A percentile compares a stretch with the other conserved stretches of the same genome.
These are phyloP conservation scores for Chaetomium cochliodes DNA, from an alignment of 495 filamentous ascomycete genomes.

Conservation along the genomic window DNA sequence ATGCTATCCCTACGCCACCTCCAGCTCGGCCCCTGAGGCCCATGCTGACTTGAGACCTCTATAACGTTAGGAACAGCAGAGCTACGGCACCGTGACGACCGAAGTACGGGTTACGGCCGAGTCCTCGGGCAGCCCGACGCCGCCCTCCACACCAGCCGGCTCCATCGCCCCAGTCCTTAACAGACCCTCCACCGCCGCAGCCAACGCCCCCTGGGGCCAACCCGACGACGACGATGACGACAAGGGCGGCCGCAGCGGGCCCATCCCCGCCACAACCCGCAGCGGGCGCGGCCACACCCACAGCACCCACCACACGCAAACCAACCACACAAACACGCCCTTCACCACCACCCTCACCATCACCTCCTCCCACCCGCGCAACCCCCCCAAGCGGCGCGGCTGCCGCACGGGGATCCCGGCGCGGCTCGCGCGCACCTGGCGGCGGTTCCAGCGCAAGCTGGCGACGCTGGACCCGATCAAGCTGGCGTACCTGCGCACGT, in stretches of 20 bases:
- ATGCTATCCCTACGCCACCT: conserved; percentile 17
- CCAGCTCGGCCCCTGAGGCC: neutral
- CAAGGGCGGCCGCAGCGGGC: conserved; percentile 7
- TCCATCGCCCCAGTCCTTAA: conserved; percentile 22
- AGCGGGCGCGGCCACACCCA: too few species aligned
- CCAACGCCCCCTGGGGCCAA: conserved; percentile 24
- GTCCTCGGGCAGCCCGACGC: conserved; percentile 23
- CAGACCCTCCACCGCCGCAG: neutral
- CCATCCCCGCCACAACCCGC: conserved; percentile 3
- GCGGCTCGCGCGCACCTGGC: conserved; percentile 20
- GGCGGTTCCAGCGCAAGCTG: conserved; percentile 33
- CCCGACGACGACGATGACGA: conserved; percentile 18
- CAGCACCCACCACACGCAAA: neutral
- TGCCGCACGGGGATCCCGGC: neutral
- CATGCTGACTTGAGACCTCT: neutral
- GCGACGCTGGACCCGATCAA: conserved; percentile 58
- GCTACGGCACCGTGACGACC: conserved; percentile 40
- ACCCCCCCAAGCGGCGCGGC: too few species aligned
- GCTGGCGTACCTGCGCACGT: conserved; percentile 75
- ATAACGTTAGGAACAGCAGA: neutral
- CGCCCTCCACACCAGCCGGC: conserved; percentile 16
- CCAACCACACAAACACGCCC: conserved; percentile 12
- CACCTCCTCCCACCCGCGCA: conserved; percentile 9
- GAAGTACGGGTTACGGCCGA: conserved; percentile 39
- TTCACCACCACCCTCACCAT: conserved; percentile 30